Evolutionary conservation across 306 rosid genomes (phyloP), one percentile per base, ranked within the genome.

Genomic region (Citrullus mucosospermus): DNA sequence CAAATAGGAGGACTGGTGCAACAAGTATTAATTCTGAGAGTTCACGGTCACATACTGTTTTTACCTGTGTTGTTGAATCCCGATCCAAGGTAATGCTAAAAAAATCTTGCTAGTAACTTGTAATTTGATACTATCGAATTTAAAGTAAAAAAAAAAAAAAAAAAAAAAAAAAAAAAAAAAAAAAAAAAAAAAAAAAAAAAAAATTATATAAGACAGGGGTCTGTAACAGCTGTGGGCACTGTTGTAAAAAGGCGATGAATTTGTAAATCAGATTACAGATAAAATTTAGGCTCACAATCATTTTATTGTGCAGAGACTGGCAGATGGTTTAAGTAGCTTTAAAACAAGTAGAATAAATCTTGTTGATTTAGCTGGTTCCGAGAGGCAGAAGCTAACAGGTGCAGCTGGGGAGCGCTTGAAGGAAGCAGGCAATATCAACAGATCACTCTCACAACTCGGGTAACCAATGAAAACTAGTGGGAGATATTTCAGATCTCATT

Each of bases 371-470:
- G 99, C 99, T 74, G 99, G 99, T 73, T 96, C 98, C 75, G 99
- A 96, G 85, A 82, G 99, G 78, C 99, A 96, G 80, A 96, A 93
- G 77, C 75, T 83, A 84, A 91, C 98, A 0, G 97, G 96, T 67
- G 98, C 99, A 48, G 99, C 99, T 22, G 99, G 99, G 75, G 99
- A 96, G 81, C 94, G 98, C 67, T 82, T 96, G 86, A 96, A 93
- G 89, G 99, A 96, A 86, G 99, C 99, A 55, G 98, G 98, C 78
- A 96, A 93, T 87, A 96, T 96, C 78, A 96, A 96, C 79, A 84
- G 99, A 85, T 96, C 99, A 55, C 97, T 92, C 81, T 96, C 99
- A 65, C 99, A 96, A 86, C 98, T 96, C 60, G 99, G 99, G 99
- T 96, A 89, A 63, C 85, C 75, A 60, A 59, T 67, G n/a, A 38